Evolutionary conservation across 495 filamentous ascomycete genomes (phyloP).

Genomic region (Lophium mytilinum): DNA sequence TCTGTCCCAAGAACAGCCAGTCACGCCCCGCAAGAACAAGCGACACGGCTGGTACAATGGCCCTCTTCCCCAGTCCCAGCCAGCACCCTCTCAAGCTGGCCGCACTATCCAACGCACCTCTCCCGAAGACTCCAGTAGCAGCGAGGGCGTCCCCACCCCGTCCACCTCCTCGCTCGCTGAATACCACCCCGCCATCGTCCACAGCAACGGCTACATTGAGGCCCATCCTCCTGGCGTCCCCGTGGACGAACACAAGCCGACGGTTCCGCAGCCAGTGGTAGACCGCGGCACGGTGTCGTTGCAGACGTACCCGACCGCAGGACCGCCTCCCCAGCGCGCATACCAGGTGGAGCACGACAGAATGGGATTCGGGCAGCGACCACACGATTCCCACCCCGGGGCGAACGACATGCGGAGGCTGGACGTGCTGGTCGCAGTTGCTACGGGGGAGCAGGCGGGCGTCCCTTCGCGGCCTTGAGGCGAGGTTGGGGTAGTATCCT

Average conservation of each 20-base stretch:
- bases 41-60: slow-evolving; percentile 65
- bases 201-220: slow-evolving; percentile 56
- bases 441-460: slow-evolving; percentile 68
- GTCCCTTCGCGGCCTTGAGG: slow-evolving; percentile 23
- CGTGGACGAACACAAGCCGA: slow-evolving; percentile 35
- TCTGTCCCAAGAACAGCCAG: slow-evolving; percentile 34
- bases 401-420: slow-evolving; percentile 58
- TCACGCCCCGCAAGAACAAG: slow-evolving; percentile 50
- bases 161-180: slow-evolving; percentile 50
- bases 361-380: slow-evolving; percentile 2
- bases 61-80: slow-evolving; percentile 33
- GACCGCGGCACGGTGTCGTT: slow-evolving; percentile 10
- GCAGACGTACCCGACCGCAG: slow-evolving; percentile 6
- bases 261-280: slow-evolving; percentile 36
- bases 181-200: slow-evolving; percentile 57
- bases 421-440: slow-evolving; percentile 82
- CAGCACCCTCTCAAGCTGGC: slow-evolving; percentile 3
- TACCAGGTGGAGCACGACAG: slow-evolving; percentile 20
- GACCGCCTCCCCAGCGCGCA: background rate
- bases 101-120: slow-evolving; percentile 45
- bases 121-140: slow-evolving; percentile 65
- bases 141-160: slow-evolving; percentile 60
- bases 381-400: slow-evolving; percentile 25
- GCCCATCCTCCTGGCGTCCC: slow-evolving; percentile 36
- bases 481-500: too few species aligned